Evolutionary conservation across 169 alveolate genomes (phyloP), one percentile per base, ranked within the genome.

Genomic region (Toxoplasma gondii): DNA sequence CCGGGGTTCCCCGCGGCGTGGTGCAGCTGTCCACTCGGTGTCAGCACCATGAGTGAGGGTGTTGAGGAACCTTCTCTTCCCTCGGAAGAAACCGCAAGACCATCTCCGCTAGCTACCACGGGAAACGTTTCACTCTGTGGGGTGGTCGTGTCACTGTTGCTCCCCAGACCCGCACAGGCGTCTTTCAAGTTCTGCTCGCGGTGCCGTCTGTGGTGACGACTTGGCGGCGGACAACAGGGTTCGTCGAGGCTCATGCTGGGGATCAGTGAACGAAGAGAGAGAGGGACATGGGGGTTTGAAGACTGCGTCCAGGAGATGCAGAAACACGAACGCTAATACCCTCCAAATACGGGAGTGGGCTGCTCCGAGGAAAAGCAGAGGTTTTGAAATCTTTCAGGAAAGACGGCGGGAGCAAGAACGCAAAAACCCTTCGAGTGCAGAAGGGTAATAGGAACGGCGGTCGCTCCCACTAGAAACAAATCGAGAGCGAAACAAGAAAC

Each of bases 131-230:
- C 39, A 78, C 86, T n/a, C 44, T n/a, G 86, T 5, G 86, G 22
- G 27, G n/a, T 64, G 43, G 45, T 78, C 39, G 86, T 24, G 24
- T 4, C 74, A 31, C 74, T 19, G 74, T 31, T 31, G 86, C 86
- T n/a, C n/a, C 10, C 22, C 39, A 24, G 44, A 38, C n/a, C 86
- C 45, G 4, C 58, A 49, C 58, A 49, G 4, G 16, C 2, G 2
- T 78, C 86, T 19, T 78, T 45, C 27, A n/a, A 78, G 45, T 78
- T 78, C 44, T 45, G 39, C 86, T 78, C 86, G 49, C 45, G 39
- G 45, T 78, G 86, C 44, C 86, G 86, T 10, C 86, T 17, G 43
- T 78, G 86, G 43, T 78, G 86, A n/a, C 86, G 86, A n/a, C 49
- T 36, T 17, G 86, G 86, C 86, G 86, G 86, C 86, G 86, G 86